Evolutionary conservation across 2,329 filamentous ascomycete species (phyloP).

Genomic region (Aspergillus ochraceoroseus): DNA sequence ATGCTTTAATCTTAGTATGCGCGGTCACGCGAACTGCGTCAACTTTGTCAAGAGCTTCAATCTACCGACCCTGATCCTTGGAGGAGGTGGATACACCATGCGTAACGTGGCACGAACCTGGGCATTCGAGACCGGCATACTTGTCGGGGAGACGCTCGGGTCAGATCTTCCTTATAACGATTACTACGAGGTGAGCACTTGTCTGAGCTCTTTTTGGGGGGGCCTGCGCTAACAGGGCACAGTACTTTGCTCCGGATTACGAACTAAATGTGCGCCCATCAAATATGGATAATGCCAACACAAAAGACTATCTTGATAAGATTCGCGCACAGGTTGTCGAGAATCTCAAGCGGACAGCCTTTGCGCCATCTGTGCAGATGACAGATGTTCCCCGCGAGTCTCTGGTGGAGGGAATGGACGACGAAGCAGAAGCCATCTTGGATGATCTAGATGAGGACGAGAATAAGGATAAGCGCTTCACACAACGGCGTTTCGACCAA

Average conservation of each 20-base stretch:
- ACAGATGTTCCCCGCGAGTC: slow-evolving; percentile 58
- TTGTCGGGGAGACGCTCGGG: slow-evolving; percentile 77
- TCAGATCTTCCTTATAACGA: slow-evolving; percentile 90
- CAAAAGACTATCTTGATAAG: slow-evolving; percentile 62
- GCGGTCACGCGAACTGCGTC: slow-evolving; percentile 65
- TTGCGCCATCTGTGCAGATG: slow-evolving; percentile 61
- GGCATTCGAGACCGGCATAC: slow-evolving; percentile 67
- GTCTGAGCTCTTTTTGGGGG: no score
- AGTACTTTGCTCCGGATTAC: slow-evolving; percentile 66
- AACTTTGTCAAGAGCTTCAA: slow-evolving; percentile 65
- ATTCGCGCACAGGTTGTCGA: slow-evolving; percentile 63
- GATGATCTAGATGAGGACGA: slow-evolving; percentile 76
- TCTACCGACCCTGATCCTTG: slow-evolving; percentile 60
- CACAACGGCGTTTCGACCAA: slow-evolving; percentile 77
- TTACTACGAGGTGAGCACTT: slow-evolving; percentile 70
- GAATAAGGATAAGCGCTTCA: slow-evolving; percentile 77
- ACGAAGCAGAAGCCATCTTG: slow-evolving; percentile 60
- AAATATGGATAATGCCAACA: slow-evolving; percentile 69
- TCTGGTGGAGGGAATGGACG: slow-evolving; percentile 53
- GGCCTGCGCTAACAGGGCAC: slow-evolving; percentile 24
- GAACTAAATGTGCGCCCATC: slow-evolving; percentile 64
- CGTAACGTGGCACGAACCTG: slow-evolving; percentile 59
- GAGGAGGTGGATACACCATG: slow-evolving; percentile 67
- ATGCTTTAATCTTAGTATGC: slow-evolving; percentile 67
- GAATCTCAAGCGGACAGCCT: slow-evolving; percentile 60